Evolutionary conservation across 2,329 filamentous ascomycete species (phyloP), one percentile per base, ranked within the genome.

Genomic region (Cladobotryum protrusum): DNA sequence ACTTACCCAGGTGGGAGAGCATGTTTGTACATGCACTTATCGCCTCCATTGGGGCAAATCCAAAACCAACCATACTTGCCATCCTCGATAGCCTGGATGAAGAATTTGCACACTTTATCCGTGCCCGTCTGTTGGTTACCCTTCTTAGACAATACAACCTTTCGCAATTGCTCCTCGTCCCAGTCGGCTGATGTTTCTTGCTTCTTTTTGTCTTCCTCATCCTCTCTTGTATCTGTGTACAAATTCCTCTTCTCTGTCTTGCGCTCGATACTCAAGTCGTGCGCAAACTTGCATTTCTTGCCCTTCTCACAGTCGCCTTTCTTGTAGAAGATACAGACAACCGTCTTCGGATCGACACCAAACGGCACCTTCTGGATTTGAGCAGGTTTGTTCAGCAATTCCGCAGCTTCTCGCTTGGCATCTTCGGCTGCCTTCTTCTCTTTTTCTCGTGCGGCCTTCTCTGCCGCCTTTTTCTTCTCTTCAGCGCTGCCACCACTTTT

Each of bases 1-100:
- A 81, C 87, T 64, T 82, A 95, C 88, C 93, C 93, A 63, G 91
- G 87, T 60, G 95, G 93, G 61, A 99, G 78, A 63, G 87, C 90
- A 70, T 99, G 93, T 72, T 87, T 91, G 68, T 99, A 99, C 86
- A 93, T 97, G 86, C 93, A 99, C 71, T 96, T 89, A 66, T 99
- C 87, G 56, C 88, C 92, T 57, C 90, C 91, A 64, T 97, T 97
- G 43, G 93, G 93, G 79, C 93, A 99, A 52, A 83, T 78, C 93
- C 93, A 99, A 73, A 99, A 97, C 93, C 93, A 99, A 55, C 93
- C 93, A 63, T 99, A 99, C 72, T 97, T 99, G 62, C 90, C 88
- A 65, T 99, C 93, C 72, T 99, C 93, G 55, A 99, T 93, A 20
- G 93, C 93, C 59, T 91, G 85, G 66, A 97, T 93, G 68, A 99